Base-by-base conservation (phyloP, 1,284 basidiomycete species). In the Laetiporus sulphureus region DNA sequence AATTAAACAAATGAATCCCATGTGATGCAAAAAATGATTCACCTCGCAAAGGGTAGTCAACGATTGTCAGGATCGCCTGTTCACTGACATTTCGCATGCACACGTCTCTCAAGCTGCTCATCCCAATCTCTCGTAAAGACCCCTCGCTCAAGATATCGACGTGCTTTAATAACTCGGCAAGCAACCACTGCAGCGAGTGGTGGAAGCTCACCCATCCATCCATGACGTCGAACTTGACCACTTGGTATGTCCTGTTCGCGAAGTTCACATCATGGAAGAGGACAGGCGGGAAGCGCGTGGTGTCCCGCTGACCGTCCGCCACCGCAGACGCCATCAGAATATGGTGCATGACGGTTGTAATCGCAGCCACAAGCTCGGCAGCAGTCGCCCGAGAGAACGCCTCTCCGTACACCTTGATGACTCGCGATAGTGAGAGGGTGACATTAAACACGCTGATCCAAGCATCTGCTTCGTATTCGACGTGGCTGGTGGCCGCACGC, bases 391-490 rank as follows among this genome's bases (percentile, higher is more conserved):
- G 69, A 23, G 74, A 64, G 57, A 82, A 92, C 0, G 86, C 83
- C 53, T 90, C 86, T 6, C 91, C 92, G 48, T 91, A 88, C 4
- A 86, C 84, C 57, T 91, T 89, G 64, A 91, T 88, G 31, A 92
- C 79, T 32, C 91, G 80, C 3, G 88, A 85, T 12, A 97, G 67
- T 20, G 91, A 92, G 5, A 93, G 76, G 5, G 91, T 91, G 22
- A 94, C 83, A 54, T 92, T 91, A 66, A 96, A 96, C 7, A 94
- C 87, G 55, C 83, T 88, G 48, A 94, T 89, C 91, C 92, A 96
- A 22, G 84, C 81, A 52, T 97, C 94, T 24, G 86, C 84, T 64
- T 97, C 94, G 63, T 90, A 97, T 61, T 96, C 92, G 53, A 96
- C 81, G 54, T 97, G 94, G 44, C 69, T 80, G 13, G 77, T 74